Evolutionary conservation across 345 rosid species (phyloP), one percentile per base, ranked within the genome.

Genomic region (Rhizophora mangle): DNA sequence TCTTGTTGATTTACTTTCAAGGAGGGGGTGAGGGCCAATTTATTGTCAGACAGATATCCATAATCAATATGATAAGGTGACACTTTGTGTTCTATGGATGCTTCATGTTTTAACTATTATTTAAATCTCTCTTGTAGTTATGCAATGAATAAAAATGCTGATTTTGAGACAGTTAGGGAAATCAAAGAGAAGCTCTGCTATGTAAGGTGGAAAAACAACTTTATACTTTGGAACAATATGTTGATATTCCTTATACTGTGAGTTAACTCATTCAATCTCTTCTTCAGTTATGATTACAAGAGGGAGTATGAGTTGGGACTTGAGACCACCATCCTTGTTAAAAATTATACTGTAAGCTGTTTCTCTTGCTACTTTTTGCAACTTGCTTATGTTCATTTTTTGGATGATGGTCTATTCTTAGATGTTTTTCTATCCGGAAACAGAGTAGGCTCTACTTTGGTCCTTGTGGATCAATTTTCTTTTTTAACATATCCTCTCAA

Each of bases 121-220:
- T 62, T 56, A 57, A 58, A 22, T 66, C 55, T 71, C 64, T 79
- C 46, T 60, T 65, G 69, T 80, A 91, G 98, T 78, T 94, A 94
- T 68, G 89, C 97, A 21, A 87, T 94, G 96, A 94, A 91, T 76
- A 88, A 80, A 70, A 88, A 74, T 16, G 92, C 96, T 65, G 97
- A 94, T 78, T 94, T 94, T 85, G 98, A 94, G 85, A 91, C 96
- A 36, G 98, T 87, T 67, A 89, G 97, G 78, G 95, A 88, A 82
- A 89, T 94, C 67, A 94, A 94, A 84, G 98, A 94, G 82, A 94
- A 88, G 80, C 97, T 94, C 64, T 94, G 98, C 86, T 94, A 88
- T 75, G 85, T 91, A 71, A 86, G 98, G 97, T 79, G 81, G 69
- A 75, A 18, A 31, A 68, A 24, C 72, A 55, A 43, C 67, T 56